Conservation (phyloP, 1,139 yeast species). For the Suhomyces bribrorum region DNA sequence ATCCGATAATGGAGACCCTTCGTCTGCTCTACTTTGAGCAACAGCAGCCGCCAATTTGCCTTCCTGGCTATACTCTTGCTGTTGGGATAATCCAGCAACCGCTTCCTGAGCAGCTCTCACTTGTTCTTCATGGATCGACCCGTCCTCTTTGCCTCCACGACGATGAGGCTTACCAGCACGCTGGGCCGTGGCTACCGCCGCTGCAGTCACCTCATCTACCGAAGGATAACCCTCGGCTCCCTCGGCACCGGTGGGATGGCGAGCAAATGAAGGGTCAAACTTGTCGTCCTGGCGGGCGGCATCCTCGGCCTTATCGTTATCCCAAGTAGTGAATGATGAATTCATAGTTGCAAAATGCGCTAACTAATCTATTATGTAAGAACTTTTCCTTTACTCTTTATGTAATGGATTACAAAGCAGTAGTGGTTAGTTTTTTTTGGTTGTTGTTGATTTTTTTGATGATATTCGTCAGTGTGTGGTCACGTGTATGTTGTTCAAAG, state of each 20-base stretch:
- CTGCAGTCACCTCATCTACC: constrained; percentile 35
- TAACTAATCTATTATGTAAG: constrained; percentile 16
- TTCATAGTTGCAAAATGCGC: constrained; percentile 21
- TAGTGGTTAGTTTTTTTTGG: background rate
- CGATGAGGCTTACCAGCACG: constrained; percentile 12
- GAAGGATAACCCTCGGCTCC: constrained; percentile 22
- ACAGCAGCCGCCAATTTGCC: constrained; percentile 13
- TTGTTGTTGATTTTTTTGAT: constrained; percentile 5
- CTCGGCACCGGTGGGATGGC: constrained; percentile 23
- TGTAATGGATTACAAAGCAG: constrained; percentile 16
- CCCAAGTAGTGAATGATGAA: constrained; percentile 27
- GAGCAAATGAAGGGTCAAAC: constrained; percentile 35
- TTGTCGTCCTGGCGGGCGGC: constrained; percentile 18
- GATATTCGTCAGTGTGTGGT: background rate
- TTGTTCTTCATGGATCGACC: constrained; percentile 10
- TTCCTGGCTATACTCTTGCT: constrained; percentile 10
- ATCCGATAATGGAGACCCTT: background rate
- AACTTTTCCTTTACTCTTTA: constrained; percentile 6
- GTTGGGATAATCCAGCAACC: constrained; percentile 13
- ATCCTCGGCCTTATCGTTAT: constrained; percentile 22
- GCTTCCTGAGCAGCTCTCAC: constrained; percentile 16
- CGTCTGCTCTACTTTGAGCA: constrained; percentile 5
- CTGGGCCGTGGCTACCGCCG: constrained; percentile 31
- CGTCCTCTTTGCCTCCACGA: constrained; percentile 11
- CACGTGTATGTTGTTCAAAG: background rate